phyloP scores from a whole-genome alignment of 2,329 filamentous ascomycete genomes.

The Clonostachys byssicola region DNA sequence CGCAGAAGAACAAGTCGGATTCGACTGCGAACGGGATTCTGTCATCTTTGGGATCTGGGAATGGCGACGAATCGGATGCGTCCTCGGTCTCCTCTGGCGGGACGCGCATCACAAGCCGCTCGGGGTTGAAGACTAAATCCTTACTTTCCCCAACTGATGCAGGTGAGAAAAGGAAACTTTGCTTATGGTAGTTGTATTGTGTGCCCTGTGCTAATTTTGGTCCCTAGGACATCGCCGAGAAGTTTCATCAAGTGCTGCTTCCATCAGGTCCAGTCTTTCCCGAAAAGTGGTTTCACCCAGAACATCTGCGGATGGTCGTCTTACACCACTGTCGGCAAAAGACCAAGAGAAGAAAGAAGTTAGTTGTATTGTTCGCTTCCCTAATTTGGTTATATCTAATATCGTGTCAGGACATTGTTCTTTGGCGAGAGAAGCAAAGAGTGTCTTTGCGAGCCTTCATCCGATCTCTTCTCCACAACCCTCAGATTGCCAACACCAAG shows the following conservation, averaged over 20 bases:
- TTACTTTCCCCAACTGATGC: conserved; percentile 12
- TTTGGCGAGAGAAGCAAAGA: conserved; percentile 86
- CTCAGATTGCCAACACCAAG: conserved; percentile 76
- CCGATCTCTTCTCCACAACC: conserved; percentile 79
- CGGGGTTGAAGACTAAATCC: not conserved
- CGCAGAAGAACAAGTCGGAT: conserved; percentile 85
- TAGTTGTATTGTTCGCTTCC: not conserved
- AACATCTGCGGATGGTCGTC: conserved; percentile 19
- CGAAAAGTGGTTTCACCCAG: conserved; percentile 18
- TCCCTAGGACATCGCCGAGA: conserved; percentile 13
- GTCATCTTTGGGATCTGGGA: conserved; percentile 42
- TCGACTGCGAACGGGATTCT: conserved; percentile 59
- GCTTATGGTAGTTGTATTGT: no score
- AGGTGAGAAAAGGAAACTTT: no score
- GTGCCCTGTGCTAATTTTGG: no score
- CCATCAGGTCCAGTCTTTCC: conserved; percentile 22
- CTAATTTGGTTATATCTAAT: conserved; percentile 11
- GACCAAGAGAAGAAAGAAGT: not conserved
- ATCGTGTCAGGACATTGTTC: conserved; percentile 42
- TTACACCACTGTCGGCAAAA: not conserved
- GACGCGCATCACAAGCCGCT: conserved; percentile 52
- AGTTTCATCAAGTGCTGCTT: conserved; percentile 15
- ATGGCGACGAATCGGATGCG: conserved; percentile 65
- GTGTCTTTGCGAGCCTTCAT: conserved; percentile 89
- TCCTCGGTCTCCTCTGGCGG: conserved; percentile 80